Evolutionary conservation across 2,329 filamentous ascomycete genomes (phyloP), one percentile per base, ranked within the genome.

Genomic region (Helicocarpus griseus): DNA sequence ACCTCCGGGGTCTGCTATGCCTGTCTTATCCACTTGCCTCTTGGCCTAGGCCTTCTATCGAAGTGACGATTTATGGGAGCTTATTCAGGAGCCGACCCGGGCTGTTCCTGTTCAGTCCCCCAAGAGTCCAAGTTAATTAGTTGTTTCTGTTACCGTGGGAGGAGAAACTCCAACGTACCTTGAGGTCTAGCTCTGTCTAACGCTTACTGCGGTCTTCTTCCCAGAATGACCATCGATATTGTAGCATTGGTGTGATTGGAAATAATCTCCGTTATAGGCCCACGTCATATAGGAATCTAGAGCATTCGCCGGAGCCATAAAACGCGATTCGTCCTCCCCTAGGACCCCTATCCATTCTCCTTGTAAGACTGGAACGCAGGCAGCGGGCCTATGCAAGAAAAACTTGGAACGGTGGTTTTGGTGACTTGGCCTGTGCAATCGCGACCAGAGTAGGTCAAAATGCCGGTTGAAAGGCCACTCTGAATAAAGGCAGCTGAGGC

Each of bases 81-180:
- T n/a, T n/a, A n/a, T n/a, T n/a, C n/a, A n/a, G n/a, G n/a, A n/a
- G n/a, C n/a, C n/a, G n/a, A n/a, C n/a, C n/a, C n/a, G n/a, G n/a
- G n/a, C n/a, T n/a, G n/a, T n/a, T n/a, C n/a, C n/a, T n/a, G n/a
- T n/a, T n/a, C n/a, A n/a, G n/a, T n/a, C n/a, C n/a, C n/a, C n/a
- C n/a, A n/a, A n/a, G n/a, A n/a, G n/a, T n/a, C n/a, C n/a, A n/a
- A n/a, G n/a, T n/a, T n/a, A n/a, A n/a, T n/a, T n/a, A n/a, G n/a
- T n/a, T n/a, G n/a, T n/a, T n/a, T n/a, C n/a, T n/a, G n/a, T n/a
- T n/a, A n/a, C n/a, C n/a, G n/a, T n/a, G 14, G 31, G 26, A 46
- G 7, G 58, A 57, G 24, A 63, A 64, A 41, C 9, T 8, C 38
- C 38, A 41, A 41, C 38, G 17, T 41, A 41, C 38, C 38, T 41